Evolutionary conservation across 163 green algal genomes (phyloP), one percentile per base, ranked within the genome.

Genomic region (Scenedesmus sp.): DNA sequence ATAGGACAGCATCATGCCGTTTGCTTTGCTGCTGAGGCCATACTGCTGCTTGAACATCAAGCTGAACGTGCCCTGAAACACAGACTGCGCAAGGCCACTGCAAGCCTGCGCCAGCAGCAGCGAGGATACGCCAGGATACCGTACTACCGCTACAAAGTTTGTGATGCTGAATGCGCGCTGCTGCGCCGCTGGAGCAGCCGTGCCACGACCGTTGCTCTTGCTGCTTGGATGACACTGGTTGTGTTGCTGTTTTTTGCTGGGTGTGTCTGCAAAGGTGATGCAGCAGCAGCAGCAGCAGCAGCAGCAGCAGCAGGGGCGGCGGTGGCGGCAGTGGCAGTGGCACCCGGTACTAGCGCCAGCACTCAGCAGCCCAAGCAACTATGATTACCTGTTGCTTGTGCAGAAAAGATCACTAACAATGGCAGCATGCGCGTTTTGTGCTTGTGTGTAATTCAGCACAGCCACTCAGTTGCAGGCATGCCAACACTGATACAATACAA

Each of bases 1-100:
- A 46, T 90, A 90, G 2, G 86, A 90, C 86, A 90, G 42, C 40
- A 90, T 40, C 30, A 90, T 73, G 73, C 86, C 86, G 15, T 85
- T 90, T 15, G 65, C 51, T 42, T 56, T 85, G 72, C 86, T 90
- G 61, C 42, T 53, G 2, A 90, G 44, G 10, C 43, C 61, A 43
- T 65, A 90, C 43, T 73, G 46, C 72, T 79, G 26, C 44, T 90
- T 49, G 44, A 90, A 59, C 30, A 90, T 20, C 68, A 90, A 44
- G 46, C 72, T 85, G 51, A 90, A 90, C 15, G 86, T 90, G 61
- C 68, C 70, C 6, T 85, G 72, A 35, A 90, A 90, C 9, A 85
- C 22, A 65, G 86, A 35, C 72, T 72, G 51, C 15, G 72, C 72
- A 37, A 90, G 43, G 6, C 72, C 72, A 40, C 18, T 33, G 53